Percentiles rank a stretch among this genome's conserved stretches.
Conservation (phyloP, 2,329 filamentous ascomycete genomes). For the Aspergillus ustus region DNA sequence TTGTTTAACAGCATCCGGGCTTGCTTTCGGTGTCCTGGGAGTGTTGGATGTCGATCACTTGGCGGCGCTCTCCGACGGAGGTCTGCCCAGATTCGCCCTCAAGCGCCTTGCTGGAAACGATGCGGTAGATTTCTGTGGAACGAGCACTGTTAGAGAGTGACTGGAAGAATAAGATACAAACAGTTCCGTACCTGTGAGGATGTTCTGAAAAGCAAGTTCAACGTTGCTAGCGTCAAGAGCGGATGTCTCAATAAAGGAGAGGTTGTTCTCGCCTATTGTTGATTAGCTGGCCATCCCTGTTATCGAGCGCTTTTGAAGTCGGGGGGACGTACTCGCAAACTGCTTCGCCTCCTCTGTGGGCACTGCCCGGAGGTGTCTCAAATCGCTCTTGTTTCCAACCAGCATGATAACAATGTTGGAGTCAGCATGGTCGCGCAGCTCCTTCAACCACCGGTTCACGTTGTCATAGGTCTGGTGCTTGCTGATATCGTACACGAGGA, state of each 20-base stretch:
- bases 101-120: slow-evolving; percentile 96
- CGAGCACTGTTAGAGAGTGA: slow-evolving; percentile 9
- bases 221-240: slow-evolving; percentile 99
- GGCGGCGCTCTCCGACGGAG: slow-evolving; percentile 77
- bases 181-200: slow-evolving; percentile 79
- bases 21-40: slow-evolving; percentile 79
- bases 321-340: slow-evolving; percentile 77
- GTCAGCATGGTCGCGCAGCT: slow-evolving; percentile 95
- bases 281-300: slow-evolving; percentile 19
- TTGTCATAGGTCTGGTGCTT: slow-evolving; percentile 99
- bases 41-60: slow-evolving; percentile 83
- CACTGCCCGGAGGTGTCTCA: slow-evolving; percentile 95
- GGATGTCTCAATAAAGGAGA: slow-evolving; percentile 99
- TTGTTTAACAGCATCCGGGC: slow-evolving; percentile 50
- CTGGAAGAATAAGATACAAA: neutral
- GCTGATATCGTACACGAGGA: slow-evolving; percentile 99
- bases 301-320: neutral
- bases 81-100: slow-evolving; percentile 83
- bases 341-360: slow-evolving; percentile 97
- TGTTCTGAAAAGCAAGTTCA: slow-evolving; percentile 99
- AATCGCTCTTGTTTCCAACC: slow-evolving; percentile 99
- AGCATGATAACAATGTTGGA: slow-evolving; percentile 99
- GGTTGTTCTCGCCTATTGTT: slow-evolving; percentile 84
- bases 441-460: slow-evolving; percentile 98
- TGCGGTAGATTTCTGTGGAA: slow-evolving; percentile 91